Evolutionary conservation across 768 basidiomycete species (phyloP).

Genomic region (Sistotremastrum suecicum): DNA sequence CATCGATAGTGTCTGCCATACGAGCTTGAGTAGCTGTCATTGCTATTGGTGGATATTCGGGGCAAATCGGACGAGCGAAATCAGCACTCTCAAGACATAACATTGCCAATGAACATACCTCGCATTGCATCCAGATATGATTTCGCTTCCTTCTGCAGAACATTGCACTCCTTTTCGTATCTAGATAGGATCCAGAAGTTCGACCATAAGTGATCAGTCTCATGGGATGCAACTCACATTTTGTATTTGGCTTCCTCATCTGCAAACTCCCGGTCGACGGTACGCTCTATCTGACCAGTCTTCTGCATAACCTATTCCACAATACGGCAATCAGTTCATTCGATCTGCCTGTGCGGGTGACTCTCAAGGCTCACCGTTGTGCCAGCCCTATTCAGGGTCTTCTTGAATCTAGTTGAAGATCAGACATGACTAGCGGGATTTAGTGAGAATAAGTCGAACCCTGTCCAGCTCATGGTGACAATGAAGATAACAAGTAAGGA

Average conservation of each 20-base stretch:
- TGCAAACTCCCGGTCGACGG: slow-evolving; percentile 84
- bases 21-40: slow-evolving; percentile 91
- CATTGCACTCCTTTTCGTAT: slow-evolving; percentile 92
- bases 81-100: background rate
- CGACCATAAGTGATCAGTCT: background rate
- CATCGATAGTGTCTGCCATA: slow-evolving; percentile 85
- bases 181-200: slow-evolving; percentile 25
- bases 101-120: slow-evolving; percentile 32
- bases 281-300: slow-evolving; percentile 95
- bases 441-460: slow-evolving; percentile 19
- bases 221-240: slow-evolving; percentile 42
- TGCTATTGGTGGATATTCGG: slow-evolving; percentile 28
- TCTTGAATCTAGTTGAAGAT: slow-evolving; percentile 58
- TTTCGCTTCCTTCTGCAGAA: slow-evolving; percentile 91
- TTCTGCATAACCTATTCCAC: slow-evolving; percentile 74
- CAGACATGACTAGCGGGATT: slow-evolving; percentile 2
- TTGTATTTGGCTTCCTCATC: slow-evolving; percentile 87
- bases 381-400: slow-evolving; percentile 81
- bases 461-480: slow-evolving; percentile 39
- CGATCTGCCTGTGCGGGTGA: slow-evolving; percentile 1
- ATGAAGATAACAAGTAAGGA: background rate
- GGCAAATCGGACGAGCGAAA: background rate
- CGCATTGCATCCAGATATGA: slow-evolving; percentile 90
- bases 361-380: slow-evolving; percentile 50
- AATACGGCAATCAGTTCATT: slow-evolving; percentile 4